phyloP scores from a whole-genome alignment of 371 early-diverging fungal genomes.

The Rhizopus delemar region DNA sequence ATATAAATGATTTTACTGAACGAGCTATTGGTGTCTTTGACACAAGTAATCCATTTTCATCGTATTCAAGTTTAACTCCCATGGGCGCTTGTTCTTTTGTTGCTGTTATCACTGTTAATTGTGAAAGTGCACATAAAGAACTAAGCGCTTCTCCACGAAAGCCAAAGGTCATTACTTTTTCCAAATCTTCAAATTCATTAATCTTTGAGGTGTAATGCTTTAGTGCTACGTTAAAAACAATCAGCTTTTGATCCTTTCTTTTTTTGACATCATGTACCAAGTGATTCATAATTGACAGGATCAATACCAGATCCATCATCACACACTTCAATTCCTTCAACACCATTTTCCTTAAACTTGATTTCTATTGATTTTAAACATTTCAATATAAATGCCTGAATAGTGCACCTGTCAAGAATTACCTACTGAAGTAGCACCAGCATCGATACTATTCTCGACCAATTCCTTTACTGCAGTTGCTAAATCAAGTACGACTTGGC shows the following conservation, averaged over 20 bases:
- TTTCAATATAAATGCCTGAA: not conserved
- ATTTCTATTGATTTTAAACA: constrained; percentile 58
- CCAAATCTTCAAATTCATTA: constrained; percentile 69
- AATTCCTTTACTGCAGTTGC: constrained; percentile 92
- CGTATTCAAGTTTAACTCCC: constrained; percentile 74
- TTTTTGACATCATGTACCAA: constrained; percentile 28
- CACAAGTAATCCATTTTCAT: constrained; percentile 53
- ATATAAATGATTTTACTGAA: constrained; percentile 27
- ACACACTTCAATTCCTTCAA: constrained; percentile 72
- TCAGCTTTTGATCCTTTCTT: too few relatives aligned
- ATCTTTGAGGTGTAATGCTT: constrained; percentile 85
- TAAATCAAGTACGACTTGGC: constrained; percentile 90
- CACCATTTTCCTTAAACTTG: constrained; percentile 78
- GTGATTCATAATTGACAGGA: constrained; percentile 57
- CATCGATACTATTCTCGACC: constrained; percentile 97
- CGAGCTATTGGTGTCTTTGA: constrained; percentile 56
- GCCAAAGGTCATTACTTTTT: constrained; percentile 69
- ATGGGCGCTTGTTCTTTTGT: constrained; percentile 64
- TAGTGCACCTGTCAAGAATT: constrained; percentile 4
- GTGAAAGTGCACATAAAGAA: constrained; percentile 71
- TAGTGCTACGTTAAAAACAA: constrained; percentile 22
- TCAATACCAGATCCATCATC: constrained; percentile 89
- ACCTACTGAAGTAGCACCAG: constrained; percentile 84
- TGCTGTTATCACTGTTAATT: constrained; percentile 65
- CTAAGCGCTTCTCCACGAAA: constrained; percentile 88